phyloP scores from a whole-genome alignment of 1,139 yeast species.

The Pichia sp. region DNA sequence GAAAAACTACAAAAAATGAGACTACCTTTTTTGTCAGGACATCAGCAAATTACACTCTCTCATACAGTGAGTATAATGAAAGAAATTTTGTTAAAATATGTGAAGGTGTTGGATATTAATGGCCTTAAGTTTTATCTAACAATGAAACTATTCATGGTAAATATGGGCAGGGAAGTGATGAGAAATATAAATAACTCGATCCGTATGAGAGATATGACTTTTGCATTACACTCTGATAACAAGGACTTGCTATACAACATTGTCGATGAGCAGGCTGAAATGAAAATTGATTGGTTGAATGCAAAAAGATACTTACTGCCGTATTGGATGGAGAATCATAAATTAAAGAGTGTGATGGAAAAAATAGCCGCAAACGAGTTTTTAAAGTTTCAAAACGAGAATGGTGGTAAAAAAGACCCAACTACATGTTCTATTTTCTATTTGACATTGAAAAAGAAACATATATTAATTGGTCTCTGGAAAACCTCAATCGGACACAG shows the following conservation, averaged over 20 bases:
- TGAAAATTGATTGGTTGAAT: constrained; percentile 52
- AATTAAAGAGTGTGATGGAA: constrained; percentile 56
- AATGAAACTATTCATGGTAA: constrained; percentile 61
- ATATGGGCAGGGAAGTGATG: constrained; percentile 39
- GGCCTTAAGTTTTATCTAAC: constrained; percentile 74
- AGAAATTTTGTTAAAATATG: constrained; percentile 43
- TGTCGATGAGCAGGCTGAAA: constrained; percentile 45
- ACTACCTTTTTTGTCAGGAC: constrained; percentile 79
- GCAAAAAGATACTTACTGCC: constrained; percentile 61
- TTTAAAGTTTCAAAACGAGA: constrained; percentile 27
- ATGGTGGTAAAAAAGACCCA: constrained; percentile 59
- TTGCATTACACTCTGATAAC: constrained; percentile 84
- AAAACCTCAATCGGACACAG: constrained; percentile 66
- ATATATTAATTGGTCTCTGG: constrained; percentile 79
- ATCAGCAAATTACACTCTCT: constrained; percentile 81
- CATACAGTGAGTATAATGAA: constrained; percentile 63
- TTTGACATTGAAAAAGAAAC: constrained; percentile 72
- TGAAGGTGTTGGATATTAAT: constrained; percentile 57
- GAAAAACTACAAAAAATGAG: constrained; percentile 62
- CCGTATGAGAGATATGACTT: constrained; percentile 74
- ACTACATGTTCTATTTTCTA: constrained; percentile 68
- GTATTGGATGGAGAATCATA: constrained; percentile 64
- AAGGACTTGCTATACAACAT: constrained; percentile 60
- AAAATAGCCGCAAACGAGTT: constrained; percentile 67
- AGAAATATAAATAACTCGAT: constrained; percentile 34